Evolutionary conservation across 1,284 basidiomycete species (phyloP), one percentile per base, ranked within the genome.

Genomic region (Malassezia globosa): DNA sequence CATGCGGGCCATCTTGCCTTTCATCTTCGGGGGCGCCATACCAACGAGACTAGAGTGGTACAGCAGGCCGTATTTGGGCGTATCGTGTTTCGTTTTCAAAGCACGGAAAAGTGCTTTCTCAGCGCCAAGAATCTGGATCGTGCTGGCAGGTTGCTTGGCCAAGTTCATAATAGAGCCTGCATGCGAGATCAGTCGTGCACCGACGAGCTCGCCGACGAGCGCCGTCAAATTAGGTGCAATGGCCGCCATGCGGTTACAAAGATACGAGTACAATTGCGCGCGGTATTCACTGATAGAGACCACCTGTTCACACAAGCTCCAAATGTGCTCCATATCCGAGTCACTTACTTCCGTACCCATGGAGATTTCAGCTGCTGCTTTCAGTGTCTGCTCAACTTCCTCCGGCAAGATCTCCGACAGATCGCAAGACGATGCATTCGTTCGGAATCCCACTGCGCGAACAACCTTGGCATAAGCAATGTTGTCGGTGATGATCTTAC

Each of bases 1-100:
- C 92, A 97, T 97, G 63, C 94, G 85, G 11, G 94, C 94, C 92
- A 97, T 96, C 77, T 97, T 97, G 67, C 92, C 94, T 79, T 97
- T 97, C 59, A 95, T 80, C 77, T 95, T 95, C 60, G 89, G 87
- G 42, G 92, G 87, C 46, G 94, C 92, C 77, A 94, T 89, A 31
- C 92, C 94, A 60, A 97, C 87, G 49, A 97, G 56, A 43, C 76
- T 80, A 35, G 72, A 85, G 76, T 95, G 90, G 75, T 92, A 96
- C 67, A 96, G 94, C 42, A 95, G 77, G 64, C 89, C 90, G 70
- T 96, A 95, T 75, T 97, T 97, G 41, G 90, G 92, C 51, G 92
- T 96, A 75, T 96, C 89, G 69, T 95, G 89, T 75, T 96, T 97
- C 51, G 94, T 96, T 77, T 97, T 97, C 60, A 97, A 77, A 4